Evolutionary conservation across 441 rosid genomes (phyloP), one percentile per base, ranked within the genome.

Genomic region (Eugenia klotzschiana): DNA sequence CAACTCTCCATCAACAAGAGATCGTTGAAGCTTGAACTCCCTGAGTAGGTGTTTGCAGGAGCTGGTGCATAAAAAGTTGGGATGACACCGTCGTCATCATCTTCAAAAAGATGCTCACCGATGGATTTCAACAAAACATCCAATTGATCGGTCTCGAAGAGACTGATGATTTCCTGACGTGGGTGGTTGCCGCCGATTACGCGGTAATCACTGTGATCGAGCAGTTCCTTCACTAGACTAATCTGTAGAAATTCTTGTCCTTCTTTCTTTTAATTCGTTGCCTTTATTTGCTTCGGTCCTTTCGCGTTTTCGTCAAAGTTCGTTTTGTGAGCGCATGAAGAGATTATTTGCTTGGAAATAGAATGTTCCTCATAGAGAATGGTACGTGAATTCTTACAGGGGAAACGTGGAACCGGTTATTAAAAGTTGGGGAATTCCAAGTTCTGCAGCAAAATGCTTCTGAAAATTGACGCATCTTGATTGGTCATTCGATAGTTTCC

Each of bases 141-240:
- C 4, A 13, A 56, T 56, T 0, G 33, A 56, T 56, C 16, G 43
- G 43, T 20, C n/a, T n/a, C n/a, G n/a, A n/a, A n/a, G n/a, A n/a
- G n/a, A n/a, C n/a, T n/a, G n/a, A n/a, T n/a, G n/a, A n/a, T n/a
- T n/a, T n/a, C n/a, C n/a, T n/a, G n/a, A n/a, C n/a, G n/a, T n/a
- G n/a, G n/a, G n/a, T n/a, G n/a, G n/a, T n/a, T n/a, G n/a, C n/a
- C 37, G 37, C 37, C 37, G 37, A 33, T 33, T 56, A 29, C 33
- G 0, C 16, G 29, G 18, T 56, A 25, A 56, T 56, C 4, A 16
- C 0, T 4, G 29, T 18, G 0, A 25, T 25, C 18, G 2, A 56
- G 64, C 64, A 25, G 33, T 25, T 56, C 60, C 7, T 57, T 0
- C 69, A 57, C 69, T 26, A 13, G 20, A 57, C 37, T 13, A 4